These are phyloP conservation scores for Cyphellophora europaea DNA, from an alignment of 2,329 filamentous ascomycete genomes.

Conservation along the genomic window DNA sequence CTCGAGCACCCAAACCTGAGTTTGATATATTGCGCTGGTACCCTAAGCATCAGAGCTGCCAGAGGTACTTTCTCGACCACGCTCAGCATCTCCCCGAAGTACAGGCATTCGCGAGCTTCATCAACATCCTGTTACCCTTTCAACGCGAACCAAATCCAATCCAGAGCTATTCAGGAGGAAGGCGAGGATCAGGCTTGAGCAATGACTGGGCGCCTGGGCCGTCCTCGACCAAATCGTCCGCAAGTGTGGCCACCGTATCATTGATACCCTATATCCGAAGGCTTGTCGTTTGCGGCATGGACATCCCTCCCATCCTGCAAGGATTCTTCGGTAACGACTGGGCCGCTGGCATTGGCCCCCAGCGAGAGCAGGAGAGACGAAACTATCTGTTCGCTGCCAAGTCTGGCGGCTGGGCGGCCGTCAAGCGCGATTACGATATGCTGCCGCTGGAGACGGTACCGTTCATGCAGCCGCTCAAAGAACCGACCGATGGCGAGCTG, in stretches of 20 bases:
- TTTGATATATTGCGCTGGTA: constrained; percentile 81
- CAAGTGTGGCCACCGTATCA: constrained; percentile 44
- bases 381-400: constrained; percentile 96
- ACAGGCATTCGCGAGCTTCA: constrained; percentile 77
- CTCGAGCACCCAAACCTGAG: constrained; percentile 37
- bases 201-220: constrained; percentile 10
- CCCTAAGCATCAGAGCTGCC: constrained; percentile 79
- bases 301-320: constrained; percentile 75
- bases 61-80: constrained; percentile 83
- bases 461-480: constrained; percentile 74
- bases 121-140: constrained; percentile 86
- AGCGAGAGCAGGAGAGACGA: constrained; percentile 80
- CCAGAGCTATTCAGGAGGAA: constrained; percentile 28
- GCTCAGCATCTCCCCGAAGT: constrained; percentile 76
- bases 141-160: constrained; percentile 53
- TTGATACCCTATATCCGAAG: constrained; percentile 84
- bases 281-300: constrained; percentile 84
- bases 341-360: constrained; percentile 64
- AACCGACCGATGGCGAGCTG: constrained; percentile 69
- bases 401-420: constrained; percentile 77
- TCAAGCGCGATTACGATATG: constrained; percentile 89
- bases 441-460: constrained; percentile 72
- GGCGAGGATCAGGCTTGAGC: constrained; percentile 10
- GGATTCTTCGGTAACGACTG: constrained; percentile 97
- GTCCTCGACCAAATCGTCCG: constrained; percentile 10